phyloP scores from a whole-genome alignment of 345 rosid genomes.

The Acer saccharum region DNA sequence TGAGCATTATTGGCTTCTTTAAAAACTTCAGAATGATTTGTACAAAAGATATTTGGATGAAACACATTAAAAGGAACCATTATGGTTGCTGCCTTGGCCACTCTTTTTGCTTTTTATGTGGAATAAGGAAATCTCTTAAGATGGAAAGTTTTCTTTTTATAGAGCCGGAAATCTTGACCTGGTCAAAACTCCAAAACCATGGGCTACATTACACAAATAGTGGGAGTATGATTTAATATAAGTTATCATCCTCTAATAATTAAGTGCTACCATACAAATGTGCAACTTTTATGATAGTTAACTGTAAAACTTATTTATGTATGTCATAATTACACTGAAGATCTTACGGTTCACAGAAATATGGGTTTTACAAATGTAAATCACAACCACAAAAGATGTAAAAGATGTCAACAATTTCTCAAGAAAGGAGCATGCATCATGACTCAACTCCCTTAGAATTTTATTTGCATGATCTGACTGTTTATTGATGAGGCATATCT shows the following conservation, averaged over 20 bases:
- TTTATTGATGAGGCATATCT: neutral
- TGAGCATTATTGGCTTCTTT: constrained; percentile 6
- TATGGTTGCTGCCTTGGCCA: neutral
- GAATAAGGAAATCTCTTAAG: neutral
- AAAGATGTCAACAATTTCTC: neutral
- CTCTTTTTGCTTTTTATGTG: neutral
- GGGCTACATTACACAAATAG: neutral
- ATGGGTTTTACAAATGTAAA: neutral
- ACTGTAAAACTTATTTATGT: neutral
- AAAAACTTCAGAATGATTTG: neutral
- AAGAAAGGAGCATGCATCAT: neutral
- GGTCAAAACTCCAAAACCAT: constrained; percentile 1
- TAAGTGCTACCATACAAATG: neutral
- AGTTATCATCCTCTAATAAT: constrained; percentile 2
- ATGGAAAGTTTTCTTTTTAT: constrained; percentile 5
- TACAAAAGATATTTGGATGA: neutral
- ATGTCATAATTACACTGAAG: neutral
- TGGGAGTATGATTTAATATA: neutral
- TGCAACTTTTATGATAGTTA: neutral
- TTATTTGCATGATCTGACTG: neutral
- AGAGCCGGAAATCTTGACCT: constrained; percentile 6
- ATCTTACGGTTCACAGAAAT: neutral
- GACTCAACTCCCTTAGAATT: neutral
- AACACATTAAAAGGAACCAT: constrained; percentile 6
- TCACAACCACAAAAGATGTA: neutral